Base-by-base conservation (phyloP, 139 green algal species). In the Chlamydomonas schloesseri region DNA sequence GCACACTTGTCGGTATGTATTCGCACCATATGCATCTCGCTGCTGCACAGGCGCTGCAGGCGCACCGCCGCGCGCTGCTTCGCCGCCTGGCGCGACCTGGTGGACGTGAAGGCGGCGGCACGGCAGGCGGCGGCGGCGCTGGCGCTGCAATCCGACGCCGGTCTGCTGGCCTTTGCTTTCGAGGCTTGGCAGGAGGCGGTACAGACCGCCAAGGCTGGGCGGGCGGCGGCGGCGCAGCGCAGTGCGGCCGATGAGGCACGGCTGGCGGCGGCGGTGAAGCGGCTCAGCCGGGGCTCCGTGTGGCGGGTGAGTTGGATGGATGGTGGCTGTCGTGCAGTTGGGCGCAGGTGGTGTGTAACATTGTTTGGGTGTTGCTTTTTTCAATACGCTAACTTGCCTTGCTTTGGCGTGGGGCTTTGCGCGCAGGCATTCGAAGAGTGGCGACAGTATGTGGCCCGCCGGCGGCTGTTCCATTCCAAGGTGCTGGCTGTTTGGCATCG, bases 281-380 rank as follows among this genome's bases (percentile, higher is more conserved):
- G 75, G 2, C 58, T 58, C 1, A 10, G 21, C 2, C 75, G 75
- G 0, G 75, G 75, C 33, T 60, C 57, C 34, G 8, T 58, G 17
- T 6, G 57, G 58, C 57, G 75, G 75, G 75, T 82, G 55, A 57
- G 75, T 36, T 24, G 23, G n/a, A n/a, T n/a, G n/a, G n/a, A n/a
- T n/a, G n/a, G n/a, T n/a, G n/a, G n/a, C n/a, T n/a, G n/a, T n/a
- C n/a, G n/a, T n/a, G n/a, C n/a, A n/a, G n/a, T n/a, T n/a, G n/a
- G n/a, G n/a, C n/a, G n/a, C n/a, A n/a, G n/a, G n/a, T n/a, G n/a
- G n/a, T n/a, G n/a, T n/a, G n/a, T n/a, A n/a, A n/a, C n/a, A n/a
- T n/a, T n/a, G n/a, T n/a, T n/a, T n/a, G n/a, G n/a, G n/a, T n/a
- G n/a, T n/a, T n/a, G n/a, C n/a, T n/a, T n/a, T n/a, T n/a, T n/a